Evolutionary conservation across 192 early-diverging fungal species (phyloP), one percentile per base, ranked within the genome.

Genomic region (Coemansia sp.): DNA sequence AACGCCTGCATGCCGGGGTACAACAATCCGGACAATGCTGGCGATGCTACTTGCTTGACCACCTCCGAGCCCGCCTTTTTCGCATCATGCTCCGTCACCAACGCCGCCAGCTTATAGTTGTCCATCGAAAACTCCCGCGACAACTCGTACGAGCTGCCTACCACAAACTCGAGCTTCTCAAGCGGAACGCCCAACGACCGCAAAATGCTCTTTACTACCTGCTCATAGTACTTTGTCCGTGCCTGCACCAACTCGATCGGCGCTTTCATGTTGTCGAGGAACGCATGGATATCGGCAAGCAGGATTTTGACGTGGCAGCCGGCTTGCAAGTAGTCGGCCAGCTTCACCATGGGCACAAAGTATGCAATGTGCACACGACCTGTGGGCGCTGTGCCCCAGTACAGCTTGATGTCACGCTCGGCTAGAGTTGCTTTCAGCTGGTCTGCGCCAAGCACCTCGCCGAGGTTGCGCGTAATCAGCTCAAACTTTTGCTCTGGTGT

Each of bases 21-120:
- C 63, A 99, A 84, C 64, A 99, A 86, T 52, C 92, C 94, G n/a
- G 93, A 95, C 55, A 99, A 80, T 43, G 91, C 75, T 26, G 97
- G 91, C 2, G 87, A 87, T 16, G 86, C 88, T 27, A 93, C 91
- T 84, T 99, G 95, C 85, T 98, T 99, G 41, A 99, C 95, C 16
- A 99, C 97, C 72, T 99, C 94, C 37, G 97, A 91, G 62, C 97
- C 97, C 22, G 97, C 97, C 81, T 96, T 99, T 64, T 95, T 97
- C 50, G 97, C 94, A 72, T 98, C 95, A 56, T 92, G 95, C 77
- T 94, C 95, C 2, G 93, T 92, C 2, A 94, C 87, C 41, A 87
- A 80, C 17, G 97, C 89, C 55, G 89, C 80, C 35, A 99, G 82
- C 59, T 87, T 89, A 82, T 94, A 93, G 79, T 89, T 89, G 82